Conservation (phyloP, 345 rosid genomes). For the Populus simonii region DNA sequence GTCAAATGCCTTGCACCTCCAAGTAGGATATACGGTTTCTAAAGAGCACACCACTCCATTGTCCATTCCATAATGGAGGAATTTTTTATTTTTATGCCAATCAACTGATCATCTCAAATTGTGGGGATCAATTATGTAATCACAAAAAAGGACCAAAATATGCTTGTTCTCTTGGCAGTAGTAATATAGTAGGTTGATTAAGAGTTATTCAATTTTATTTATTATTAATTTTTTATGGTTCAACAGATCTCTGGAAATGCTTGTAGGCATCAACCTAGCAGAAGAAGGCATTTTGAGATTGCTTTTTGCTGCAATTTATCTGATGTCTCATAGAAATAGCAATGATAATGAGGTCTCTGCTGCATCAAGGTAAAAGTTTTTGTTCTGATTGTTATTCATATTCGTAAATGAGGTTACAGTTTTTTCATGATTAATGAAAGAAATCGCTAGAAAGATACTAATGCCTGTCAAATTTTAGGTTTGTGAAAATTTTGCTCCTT, state of each 20-base stretch:
- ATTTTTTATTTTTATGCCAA: too few relatives aligned
- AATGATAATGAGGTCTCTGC: conserved; percentile 76
- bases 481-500: neutral
- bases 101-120: neutral
- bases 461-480: neutral
- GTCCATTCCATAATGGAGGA: neutral
- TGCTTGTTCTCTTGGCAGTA: neutral
- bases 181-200: neutral
- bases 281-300: conserved; percentile 91
- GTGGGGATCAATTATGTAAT: neutral
- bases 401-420: neutral
- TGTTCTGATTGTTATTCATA: neutral
- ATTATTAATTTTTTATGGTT: conserved; percentile 13
- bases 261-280: conserved; percentile 61
- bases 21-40: neutral
- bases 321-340: conserved; percentile 60
- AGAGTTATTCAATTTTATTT: neutral
- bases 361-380: conserved; percentile 66
- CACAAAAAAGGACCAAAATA: neutral
- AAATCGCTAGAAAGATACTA: neutral
- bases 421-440: neutral
- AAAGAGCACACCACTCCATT: neutral
- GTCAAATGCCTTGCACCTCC: neutral
- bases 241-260: conserved; percentile 85
- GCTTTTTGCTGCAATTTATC: conserved; percentile 70